Evolutionary conservation across 768 basidiomycete genomes (phyloP).

Genomic region (Termitomyces sp.): DNA sequence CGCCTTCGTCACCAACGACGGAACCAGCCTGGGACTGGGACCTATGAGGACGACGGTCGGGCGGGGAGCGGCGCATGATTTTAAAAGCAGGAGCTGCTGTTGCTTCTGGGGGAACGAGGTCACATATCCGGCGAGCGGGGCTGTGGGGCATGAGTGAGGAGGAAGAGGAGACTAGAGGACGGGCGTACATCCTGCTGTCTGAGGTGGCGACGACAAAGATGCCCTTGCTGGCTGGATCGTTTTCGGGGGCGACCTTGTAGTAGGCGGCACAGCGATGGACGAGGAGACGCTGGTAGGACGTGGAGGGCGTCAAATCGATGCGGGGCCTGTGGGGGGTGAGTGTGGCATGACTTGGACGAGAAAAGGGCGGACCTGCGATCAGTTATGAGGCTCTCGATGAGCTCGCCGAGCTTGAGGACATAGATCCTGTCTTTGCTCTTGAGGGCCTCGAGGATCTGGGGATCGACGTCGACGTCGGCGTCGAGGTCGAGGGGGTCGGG

Average conservation of each 20-base stretch:
- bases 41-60: conserved; percentile 46
- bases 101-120: conserved; percentile 73
- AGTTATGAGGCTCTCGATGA: conserved; percentile 73
- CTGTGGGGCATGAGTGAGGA: conserved; percentile 30
- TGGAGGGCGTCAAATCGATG: conserved; percentile 62
- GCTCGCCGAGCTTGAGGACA: conserved; percentile 85
- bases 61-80: conserved; percentile 71
- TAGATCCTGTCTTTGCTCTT: conserved; percentile 84
- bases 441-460: conserved; percentile 81
- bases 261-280: conserved; percentile 83
- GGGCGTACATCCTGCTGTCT: conserved; percentile 74
- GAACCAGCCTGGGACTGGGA: conserved; percentile 71
- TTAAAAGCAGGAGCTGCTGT: conserved; percentile 74
- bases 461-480: conserved; percentile 52
- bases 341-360: not conserved
- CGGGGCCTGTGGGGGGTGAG: conserved; percentile 37
- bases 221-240: conserved; percentile 56
- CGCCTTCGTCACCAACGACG: conserved; percentile 68
- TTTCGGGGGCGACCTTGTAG: conserved; percentile 71
- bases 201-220: conserved; percentile 51
- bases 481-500: conserved; percentile 11
- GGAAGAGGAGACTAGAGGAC: conserved; percentile 8
- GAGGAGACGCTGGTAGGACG: conserved; percentile 80
- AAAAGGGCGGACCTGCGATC: conserved; percentile 60
- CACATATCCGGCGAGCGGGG: conserved; percentile 63